Conservation (phyloP, 352 stramenopile genomes). For the Phytophthora brassicae region DNA sequence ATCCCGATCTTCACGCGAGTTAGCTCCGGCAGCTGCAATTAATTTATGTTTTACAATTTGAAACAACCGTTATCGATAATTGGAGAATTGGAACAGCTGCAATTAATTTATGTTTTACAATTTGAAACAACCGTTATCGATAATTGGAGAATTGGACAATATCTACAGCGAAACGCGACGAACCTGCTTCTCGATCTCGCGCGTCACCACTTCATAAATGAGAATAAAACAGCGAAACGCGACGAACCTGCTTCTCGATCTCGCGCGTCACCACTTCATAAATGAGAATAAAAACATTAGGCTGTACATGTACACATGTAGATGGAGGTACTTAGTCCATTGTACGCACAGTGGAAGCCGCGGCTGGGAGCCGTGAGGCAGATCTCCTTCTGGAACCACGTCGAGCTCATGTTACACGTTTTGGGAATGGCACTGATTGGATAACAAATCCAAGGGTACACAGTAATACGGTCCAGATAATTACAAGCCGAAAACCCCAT, state of each 20-base stretch:
- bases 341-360: slow-evolving; percentile 75
- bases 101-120: too few relatives aligned
- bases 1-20: slow-evolving; percentile 90
- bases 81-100: too few relatives aligned
- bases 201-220: slow-evolving; percentile 66
- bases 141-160: background rate
- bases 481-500: too few relatives aligned
- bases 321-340: too few relatives aligned
- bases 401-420: slow-evolving; percentile 56
- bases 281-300: background rate
- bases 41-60: too few relatives aligned
- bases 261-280: slow-evolving; percentile 76
- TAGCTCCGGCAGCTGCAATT: slow-evolving; percentile 55
- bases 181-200: slow-evolving; percentile 82
- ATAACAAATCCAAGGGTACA: too few relatives aligned
- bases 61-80: background rate
- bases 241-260: slow-evolving; percentile 73
- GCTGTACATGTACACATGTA: background rate
- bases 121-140: background rate
- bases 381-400: slow-evolving; percentile 90
- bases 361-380: slow-evolving; percentile 72
- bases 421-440: too few relatives aligned
- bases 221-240: background rate
- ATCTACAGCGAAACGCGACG: background rate
- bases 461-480: too few relatives aligned